phyloP scores from a whole-genome alignment of 2,329 filamentous ascomycete genomes.

The Trichoderma harzianum region DNA sequence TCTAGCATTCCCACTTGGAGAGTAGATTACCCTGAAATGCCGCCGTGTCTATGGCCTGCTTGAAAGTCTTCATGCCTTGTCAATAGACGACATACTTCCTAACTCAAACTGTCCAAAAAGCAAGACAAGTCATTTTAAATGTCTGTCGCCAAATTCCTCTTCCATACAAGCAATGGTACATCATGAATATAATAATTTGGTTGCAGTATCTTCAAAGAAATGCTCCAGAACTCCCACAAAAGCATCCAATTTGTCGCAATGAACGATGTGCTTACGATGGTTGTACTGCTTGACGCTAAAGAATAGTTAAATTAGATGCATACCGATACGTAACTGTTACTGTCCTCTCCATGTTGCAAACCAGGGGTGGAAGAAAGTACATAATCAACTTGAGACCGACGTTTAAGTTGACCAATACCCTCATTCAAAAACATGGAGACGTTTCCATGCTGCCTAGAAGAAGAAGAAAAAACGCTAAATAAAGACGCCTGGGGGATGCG shows the following conservation, averaged over 20 bases:
- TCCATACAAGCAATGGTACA: too few species aligned
- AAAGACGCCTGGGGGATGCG: neutral
- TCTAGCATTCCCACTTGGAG: too few species aligned
- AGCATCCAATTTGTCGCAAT: neutral
- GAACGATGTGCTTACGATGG: neutral
- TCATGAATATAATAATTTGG: too few species aligned
- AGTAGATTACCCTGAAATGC: too few species aligned
- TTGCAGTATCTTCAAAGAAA: neutral
- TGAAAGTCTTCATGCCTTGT: neutral
- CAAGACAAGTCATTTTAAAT: neutral
- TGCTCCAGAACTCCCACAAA: neutral
- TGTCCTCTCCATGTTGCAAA: neutral
- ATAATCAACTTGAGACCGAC: neutral
- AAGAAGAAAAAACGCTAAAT: neutral
- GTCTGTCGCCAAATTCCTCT: too few species aligned
- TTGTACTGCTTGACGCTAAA: neutral
- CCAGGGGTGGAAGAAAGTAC: neutral
- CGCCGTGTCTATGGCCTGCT: neutral
- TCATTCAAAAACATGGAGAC: neutral
- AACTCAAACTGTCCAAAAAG: neutral
- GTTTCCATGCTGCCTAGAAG: neutral
- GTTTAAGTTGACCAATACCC: neutral
- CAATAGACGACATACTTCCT: neutral
- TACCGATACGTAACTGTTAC: neutral
- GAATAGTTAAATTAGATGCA: neutral